A percentile compares a stretch with the other conserved stretches of the same genome.
These are phyloP conservation scores for Acer negundo DNA, from an alignment of 345 rosid genomes.

Conservation along the genomic window DNA sequence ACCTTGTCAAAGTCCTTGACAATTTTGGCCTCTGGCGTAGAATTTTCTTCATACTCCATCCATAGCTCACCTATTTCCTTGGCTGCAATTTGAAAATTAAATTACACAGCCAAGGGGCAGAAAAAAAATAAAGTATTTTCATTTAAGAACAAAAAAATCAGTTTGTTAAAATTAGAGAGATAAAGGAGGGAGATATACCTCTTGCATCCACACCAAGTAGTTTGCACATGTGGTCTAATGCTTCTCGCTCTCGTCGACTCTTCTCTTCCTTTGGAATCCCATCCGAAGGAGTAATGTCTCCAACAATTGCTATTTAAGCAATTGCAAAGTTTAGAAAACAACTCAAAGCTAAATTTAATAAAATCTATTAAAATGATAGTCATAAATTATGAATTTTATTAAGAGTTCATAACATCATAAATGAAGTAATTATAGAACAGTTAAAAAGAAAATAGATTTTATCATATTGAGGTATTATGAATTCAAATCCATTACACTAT, in stretches of 20 bases:
- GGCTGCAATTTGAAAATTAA: slow-evolving; percentile 44
- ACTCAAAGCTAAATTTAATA: background rate
- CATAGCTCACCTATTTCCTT: slow-evolving; percentile 74
- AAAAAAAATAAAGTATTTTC: background rate
- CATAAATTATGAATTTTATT: background rate
- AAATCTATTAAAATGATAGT: background rate
- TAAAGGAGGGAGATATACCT: slow-evolving; percentile 38
- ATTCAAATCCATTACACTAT: too few species aligned
- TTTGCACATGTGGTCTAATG: slow-evolving; percentile 89
- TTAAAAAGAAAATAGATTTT: too few species aligned
- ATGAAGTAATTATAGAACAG: too few species aligned
- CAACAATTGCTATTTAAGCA: slow-evolving; percentile 80
- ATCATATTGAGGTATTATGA: too few species aligned
- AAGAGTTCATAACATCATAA: background rate
- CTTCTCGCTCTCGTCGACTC: slow-evolving; percentile 79
- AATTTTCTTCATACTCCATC: slow-evolving; percentile 88
- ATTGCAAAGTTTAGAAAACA: slow-evolving; percentile 1
- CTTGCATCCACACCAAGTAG: slow-evolving; percentile 80
- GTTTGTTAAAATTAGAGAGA: background rate
- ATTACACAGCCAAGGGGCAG: background rate
- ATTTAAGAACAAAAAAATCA: background rate
- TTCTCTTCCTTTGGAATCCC: slow-evolving; percentile 92
- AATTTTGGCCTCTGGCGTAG: slow-evolving; percentile 90
- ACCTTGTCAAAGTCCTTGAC: slow-evolving; percentile 98
- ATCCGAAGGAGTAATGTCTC: slow-evolving; percentile 88